A percentile compares a stretch with the other conserved stretches of the same genome.
Conservation (phyloP, 2,329 filamentous ascomycete species). For the Calonectria fujianensis region DNA sequence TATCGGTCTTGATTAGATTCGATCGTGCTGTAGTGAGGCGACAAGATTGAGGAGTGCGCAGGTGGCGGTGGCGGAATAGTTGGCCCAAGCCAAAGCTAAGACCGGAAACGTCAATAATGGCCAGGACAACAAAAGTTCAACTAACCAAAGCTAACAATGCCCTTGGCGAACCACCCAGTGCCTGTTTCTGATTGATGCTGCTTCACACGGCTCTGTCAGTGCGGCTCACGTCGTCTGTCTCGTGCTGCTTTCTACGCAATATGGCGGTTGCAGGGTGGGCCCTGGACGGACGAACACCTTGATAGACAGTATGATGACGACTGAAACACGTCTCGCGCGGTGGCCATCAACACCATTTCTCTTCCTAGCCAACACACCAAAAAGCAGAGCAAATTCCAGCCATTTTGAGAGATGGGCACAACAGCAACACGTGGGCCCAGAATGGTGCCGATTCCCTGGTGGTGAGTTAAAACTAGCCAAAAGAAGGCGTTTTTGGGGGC, state of each 20-base stretch:
- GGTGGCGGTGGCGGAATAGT: constrained; percentile 8
- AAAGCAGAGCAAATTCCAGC: neutral
- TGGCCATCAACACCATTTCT: neutral
- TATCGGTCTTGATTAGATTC: no score
- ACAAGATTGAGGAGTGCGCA: neutral
- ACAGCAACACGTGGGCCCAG: neutral
- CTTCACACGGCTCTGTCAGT: neutral
- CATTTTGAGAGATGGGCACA: neutral
- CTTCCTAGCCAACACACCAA: neutral
- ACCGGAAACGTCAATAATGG: constrained; percentile 11
- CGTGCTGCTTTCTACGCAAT: neutral
- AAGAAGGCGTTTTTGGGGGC: constrained; percentile 6
- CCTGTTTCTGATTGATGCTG: neutral
- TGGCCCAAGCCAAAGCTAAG: neutral
- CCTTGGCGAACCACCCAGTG: neutral
- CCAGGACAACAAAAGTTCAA: neutral
- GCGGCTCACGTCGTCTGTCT: no score
- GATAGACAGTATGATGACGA: neutral
- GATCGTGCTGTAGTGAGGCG: neutral
- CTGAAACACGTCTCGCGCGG: neutral
- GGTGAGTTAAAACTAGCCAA: constrained; percentile 6
- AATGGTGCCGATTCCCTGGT: neutral
- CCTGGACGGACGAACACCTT: neutral
- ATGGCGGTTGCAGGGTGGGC: neutral
- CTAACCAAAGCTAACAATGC: neutral